Base-by-base conservation (phyloP, 2,329 filamentous ascomycete genomes). In the Phyllosticta citriasiana region DNA sequence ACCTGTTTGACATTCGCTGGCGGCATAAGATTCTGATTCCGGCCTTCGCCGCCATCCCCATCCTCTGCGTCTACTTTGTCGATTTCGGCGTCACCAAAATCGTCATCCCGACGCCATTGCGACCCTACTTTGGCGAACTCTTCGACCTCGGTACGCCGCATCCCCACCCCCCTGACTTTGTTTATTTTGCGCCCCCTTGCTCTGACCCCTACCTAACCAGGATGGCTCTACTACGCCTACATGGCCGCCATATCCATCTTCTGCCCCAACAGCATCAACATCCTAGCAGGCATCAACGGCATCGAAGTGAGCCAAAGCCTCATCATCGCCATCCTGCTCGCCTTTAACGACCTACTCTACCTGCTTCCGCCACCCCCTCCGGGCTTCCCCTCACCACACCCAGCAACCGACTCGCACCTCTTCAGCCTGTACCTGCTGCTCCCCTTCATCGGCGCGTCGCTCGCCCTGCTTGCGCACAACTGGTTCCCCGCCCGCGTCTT, bases 11-110 rank as follows among this genome's bases (percentile, higher is more conserved):
- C 74, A 96, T 99, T 70, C 86, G 94, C 71, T 99, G 94, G 94
- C 88, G 94, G 59, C 93, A 99, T 82, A 99, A 99, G 79, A 91
- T 97, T 77, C 89, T 97, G 79, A 97, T 99, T 68, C 94, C 94
- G 5, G 94, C 91, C 62, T 88, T 99, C 68, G 92, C 92, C 62
- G 88, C 91, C 55, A 90, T 97, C 63, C 94, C 94, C 16, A 88
- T 97, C 75, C 86, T 99, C 10, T 89, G 96, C 65, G 88, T 99
- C 68, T 99, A 99, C 81, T 96, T 96, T 78, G 91, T 97, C 74
- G 93, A 97, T 76, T 99, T 97, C 73, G 93, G 91, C 65, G 93
- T 99, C 64, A 99, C 94, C 12, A 90, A 92, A 61, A 89, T 99
- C 70, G 91, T 97, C 51, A 87, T 99, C 7, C 94, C 94, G 5